These are phyloP conservation scores for Malassezia arunalokei DNA, from an alignment of 1,284 basidiomycete genomes.

Conservation along the genomic window DNA sequence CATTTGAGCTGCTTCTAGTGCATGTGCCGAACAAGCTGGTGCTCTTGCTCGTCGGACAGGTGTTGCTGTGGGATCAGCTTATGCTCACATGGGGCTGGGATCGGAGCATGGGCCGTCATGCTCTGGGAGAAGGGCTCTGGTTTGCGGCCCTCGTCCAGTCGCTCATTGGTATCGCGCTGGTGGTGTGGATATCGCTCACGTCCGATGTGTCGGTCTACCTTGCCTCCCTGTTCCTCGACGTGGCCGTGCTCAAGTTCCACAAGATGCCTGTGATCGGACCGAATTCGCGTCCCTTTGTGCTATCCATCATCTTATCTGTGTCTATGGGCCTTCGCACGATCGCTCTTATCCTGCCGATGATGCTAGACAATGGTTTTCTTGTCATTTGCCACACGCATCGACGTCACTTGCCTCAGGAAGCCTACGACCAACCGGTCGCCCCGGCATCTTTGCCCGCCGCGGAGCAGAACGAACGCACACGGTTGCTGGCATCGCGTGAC, in stretches of 20 bases:
- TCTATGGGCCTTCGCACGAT: conserved; percentile 15
- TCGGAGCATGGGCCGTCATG: conserved; percentile 1
- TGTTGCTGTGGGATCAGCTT: conserved; percentile 50
- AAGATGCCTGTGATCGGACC: conserved; percentile 13
- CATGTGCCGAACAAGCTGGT: conserved; percentile 50
- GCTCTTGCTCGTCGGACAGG: conserved; percentile 49
- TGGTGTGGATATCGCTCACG: conserved; percentile 10
- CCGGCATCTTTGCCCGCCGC: not conserved
- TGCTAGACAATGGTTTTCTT: conserved; percentile 5
- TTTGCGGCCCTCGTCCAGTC: not conserved
- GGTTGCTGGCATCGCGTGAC: not conserved
- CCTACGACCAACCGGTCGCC: not conserved
- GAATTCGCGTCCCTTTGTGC: conserved; percentile 9
- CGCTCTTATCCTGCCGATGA: conserved; percentile 3
- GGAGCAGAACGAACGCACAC: not conserved
- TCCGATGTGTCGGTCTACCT: conserved; percentile 9
- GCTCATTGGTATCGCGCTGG: conserved; percentile 1
- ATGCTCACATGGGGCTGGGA: conserved; percentile 50
- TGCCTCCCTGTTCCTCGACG: conserved; percentile 12
- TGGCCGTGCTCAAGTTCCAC: conserved; percentile 6
- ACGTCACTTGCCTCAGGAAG: not conserved
- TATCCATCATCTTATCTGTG: conserved; percentile 4
- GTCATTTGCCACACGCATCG: conserved; percentile 11
- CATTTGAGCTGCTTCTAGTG: conserved; percentile 50
- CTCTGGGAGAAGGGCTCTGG: not conserved